Conservation (phyloP, 2,329 filamentous ascomycete species). For the Rutstroemia sp. region DNA sequence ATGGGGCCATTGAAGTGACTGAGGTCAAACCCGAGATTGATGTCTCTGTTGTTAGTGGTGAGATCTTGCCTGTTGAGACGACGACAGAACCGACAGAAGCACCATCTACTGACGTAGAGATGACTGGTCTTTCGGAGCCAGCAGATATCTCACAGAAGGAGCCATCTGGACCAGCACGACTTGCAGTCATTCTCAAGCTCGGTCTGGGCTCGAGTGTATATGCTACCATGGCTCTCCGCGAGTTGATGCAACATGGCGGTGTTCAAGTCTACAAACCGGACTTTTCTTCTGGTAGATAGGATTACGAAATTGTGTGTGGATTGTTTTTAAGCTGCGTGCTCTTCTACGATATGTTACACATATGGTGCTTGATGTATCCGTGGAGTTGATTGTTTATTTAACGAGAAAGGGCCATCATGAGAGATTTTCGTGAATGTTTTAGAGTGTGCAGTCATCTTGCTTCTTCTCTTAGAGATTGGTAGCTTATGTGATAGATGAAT, state of each 20-base stretch:
- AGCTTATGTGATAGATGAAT: not conserved
- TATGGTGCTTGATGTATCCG: not conserved
- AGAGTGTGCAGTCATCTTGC: not conserved
- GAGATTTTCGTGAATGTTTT: not conserved
- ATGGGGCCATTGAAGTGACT: not conserved
- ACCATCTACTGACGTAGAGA: not conserved
- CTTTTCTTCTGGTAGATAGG: slow-evolving; percentile 35
- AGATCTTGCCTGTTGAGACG: not conserved
- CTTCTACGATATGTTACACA: not conserved
- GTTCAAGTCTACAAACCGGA: slow-evolving; percentile 55
- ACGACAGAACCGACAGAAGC: not conserved
- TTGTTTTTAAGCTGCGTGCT: not conserved
- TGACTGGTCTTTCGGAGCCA: not conserved
- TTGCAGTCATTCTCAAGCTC: slow-evolving; percentile 66
- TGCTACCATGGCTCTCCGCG: slow-evolving; percentile 74
- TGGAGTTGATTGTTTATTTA: not conserved
- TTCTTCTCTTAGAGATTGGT: not conserved
- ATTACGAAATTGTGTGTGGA: not conserved
- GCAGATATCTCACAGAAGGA: not conserved
- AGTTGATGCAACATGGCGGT: slow-evolving; percentile 66
- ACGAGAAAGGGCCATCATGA: not conserved
- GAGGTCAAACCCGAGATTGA: not conserved
- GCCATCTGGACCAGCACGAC: slow-evolving; percentile 34
- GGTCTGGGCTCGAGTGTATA: slow-evolving; percentile 75
- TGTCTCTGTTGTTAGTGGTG: not conserved